Evolutionary conservation across 2,329 filamentous ascomycete species (phyloP).

Genomic region (Plenodomus tracheiphilus): DNA sequence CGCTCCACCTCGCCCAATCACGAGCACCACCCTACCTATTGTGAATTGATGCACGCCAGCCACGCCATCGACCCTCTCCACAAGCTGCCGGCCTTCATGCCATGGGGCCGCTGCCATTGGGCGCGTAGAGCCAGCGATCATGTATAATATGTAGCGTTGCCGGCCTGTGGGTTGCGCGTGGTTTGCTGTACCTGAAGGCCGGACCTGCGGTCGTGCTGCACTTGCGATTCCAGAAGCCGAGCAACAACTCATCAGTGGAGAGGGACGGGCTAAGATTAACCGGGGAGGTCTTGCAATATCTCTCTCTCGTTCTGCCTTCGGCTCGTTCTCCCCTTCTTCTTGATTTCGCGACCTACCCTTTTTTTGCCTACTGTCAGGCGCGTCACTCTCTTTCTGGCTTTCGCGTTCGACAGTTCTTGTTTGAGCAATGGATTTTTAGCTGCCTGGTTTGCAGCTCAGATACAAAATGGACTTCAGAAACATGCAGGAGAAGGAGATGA

Average conservation of each 20-base stretch:
- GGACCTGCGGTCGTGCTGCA: conserved; percentile 14
- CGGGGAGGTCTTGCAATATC: conserved; percentile 2
- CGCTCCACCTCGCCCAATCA: conserved; percentile 20
- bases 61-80: conserved; percentile 18
- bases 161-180: conserved; percentile 23
- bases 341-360: conserved; percentile 14
- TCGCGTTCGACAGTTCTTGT: conserved; percentile 2
- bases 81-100: conserved; percentile 20
- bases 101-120: conserved; percentile 24
- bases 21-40: conserved; percentile 1
- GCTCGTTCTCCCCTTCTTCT: conserved; percentile 14
- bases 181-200: conserved; percentile 26
- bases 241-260: conserved; percentile 15
- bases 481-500: conserved; percentile 17
- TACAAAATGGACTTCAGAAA: conserved; percentile 22
- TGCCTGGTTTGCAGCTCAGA: conserved; percentile 33
- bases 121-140: conserved; percentile 13
- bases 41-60: conserved; percentile 18
- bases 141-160: conserved; percentile 24
- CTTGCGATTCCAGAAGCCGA: conserved; percentile 14
- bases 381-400: conserved; percentile 7
- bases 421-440: conserved; percentile 24
- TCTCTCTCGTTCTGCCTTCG: conserved; percentile 2
- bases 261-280: neutral
- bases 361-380: conserved; percentile 10